Evolutionary conservation across 176 grass and related monocot genomes (phyloP).

Genomic region (Dendrocalamus sinicus): DNA sequence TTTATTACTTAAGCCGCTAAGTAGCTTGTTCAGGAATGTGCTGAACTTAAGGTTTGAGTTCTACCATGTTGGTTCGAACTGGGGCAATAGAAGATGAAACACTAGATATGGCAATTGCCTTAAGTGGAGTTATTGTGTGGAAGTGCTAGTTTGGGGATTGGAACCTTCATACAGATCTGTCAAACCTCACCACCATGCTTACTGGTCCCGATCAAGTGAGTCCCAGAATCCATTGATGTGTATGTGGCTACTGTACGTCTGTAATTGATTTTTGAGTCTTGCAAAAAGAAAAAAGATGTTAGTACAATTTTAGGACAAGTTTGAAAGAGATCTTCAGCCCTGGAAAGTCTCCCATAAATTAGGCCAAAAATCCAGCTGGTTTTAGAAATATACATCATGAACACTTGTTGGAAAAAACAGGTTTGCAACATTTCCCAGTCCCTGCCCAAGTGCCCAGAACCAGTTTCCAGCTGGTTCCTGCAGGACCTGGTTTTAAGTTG

Average conservation of each 20-base stretch:
- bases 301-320: not conserved
- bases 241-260: not conserved
- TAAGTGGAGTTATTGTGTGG: not conserved
- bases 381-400: conserved; percentile 15
- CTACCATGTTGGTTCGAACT: not conserved
- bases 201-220: not conserved
- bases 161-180: not conserved
- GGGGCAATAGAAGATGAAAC: not conserved
- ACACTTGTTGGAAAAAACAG: not conserved
- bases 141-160: not conserved
- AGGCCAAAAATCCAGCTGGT: not conserved
- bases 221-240: not conserved
- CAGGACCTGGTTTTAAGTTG: not conserved
- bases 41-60: not conserved
- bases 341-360: not conserved
- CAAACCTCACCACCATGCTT: conserved; percentile 20
- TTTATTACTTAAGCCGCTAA: not conserved
- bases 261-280: not conserved
- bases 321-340: conserved; percentile 10
- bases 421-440: not conserved
- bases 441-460: not conserved
- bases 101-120: not conserved
- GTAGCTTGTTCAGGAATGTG: not conserved
- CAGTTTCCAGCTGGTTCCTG: not conserved
- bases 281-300: not conserved